Evolutionary conservation across 805 yeast species (phyloP).

Genomic region (Spathaspora girioi): DNA sequence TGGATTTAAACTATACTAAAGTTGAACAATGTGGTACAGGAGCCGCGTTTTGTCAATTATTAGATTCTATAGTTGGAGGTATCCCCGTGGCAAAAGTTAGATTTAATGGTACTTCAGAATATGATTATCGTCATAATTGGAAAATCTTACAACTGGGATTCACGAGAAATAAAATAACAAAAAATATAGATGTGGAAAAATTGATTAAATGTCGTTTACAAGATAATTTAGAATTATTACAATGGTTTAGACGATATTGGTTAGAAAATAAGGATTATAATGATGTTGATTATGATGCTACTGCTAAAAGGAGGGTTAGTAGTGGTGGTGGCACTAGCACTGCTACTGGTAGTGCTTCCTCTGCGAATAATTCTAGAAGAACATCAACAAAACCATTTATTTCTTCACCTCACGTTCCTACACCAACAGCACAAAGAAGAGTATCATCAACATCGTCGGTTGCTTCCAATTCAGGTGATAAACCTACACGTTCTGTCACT

Average conservation of each 20-base stretch:
- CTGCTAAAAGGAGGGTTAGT: slow-evolving; percentile 19
- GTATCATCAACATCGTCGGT: slow-evolving; percentile 7
- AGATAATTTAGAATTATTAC: slow-evolving; percentile 90
- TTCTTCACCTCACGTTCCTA: background rate
- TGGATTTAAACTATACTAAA: slow-evolving; percentile 62
- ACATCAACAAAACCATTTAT: background rate
- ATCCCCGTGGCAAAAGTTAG: slow-evolving; percentile 78
- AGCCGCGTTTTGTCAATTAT: slow-evolving; percentile 88
- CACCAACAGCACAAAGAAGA: background rate
- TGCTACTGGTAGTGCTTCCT: background rate
- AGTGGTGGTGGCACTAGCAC: slow-evolving; percentile 1
- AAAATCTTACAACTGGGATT: slow-evolving; percentile 85
- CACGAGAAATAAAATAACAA: slow-evolving; percentile 62
- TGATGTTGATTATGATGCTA: slow-evolving; percentile 59
- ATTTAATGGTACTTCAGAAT: slow-evolving; percentile 61
- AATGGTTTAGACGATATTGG: slow-evolving; percentile 89
- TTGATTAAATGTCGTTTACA: slow-evolving; percentile 86
- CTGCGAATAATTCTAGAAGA: background rate
- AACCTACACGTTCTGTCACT: background rate
- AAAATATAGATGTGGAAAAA: slow-evolving; percentile 75
- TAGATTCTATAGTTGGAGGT: slow-evolving; percentile 81
- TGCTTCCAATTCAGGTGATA: background rate
- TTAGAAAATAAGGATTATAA: slow-evolving; percentile 64
- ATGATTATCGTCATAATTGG: slow-evolving; percentile 75
- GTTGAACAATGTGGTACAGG: slow-evolving; percentile 96